Conservation (phyloP, 2,329 filamentous ascomycete species). For the Ophiostoma sp. region DNA sequence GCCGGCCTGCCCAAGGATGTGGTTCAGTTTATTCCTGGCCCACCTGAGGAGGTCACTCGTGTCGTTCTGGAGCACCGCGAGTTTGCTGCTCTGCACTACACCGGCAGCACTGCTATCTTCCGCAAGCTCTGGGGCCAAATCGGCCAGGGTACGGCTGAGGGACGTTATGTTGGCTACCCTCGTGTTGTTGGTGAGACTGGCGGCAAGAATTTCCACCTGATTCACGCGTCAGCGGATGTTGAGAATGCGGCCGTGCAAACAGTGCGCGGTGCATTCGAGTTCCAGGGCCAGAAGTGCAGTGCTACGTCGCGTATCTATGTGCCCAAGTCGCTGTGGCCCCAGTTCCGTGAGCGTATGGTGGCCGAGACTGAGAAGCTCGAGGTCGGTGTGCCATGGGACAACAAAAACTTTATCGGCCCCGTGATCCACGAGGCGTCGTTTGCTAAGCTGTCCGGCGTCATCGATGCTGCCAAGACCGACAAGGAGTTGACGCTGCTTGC, state of each 20-base stretch:
- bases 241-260: conserved; percentile 43
- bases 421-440: conserved; percentile 47
- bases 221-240: conserved; percentile 44
- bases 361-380: conserved; percentile 35
- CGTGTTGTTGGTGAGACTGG: conserved; percentile 47
- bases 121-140: conserved; percentile 82
- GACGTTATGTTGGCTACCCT: conserved; percentile 71
- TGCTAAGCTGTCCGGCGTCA: conserved; percentile 40
- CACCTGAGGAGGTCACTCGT: conserved; percentile 77
- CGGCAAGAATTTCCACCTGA: conserved; percentile 49
- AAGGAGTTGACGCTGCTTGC: conserved; percentile 39
- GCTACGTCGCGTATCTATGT: conserved; percentile 51
- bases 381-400: conserved; percentile 33
- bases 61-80: conserved; percentile 68
- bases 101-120: conserved; percentile 88
- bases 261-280: conserved; percentile 46
- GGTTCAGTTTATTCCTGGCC: conserved; percentile 88
- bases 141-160: conserved; percentile 71
- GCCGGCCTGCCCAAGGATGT: conserved; percentile 84
- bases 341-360: conserved; percentile 37
- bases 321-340: conserved; percentile 40
- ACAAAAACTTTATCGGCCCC: conserved; percentile 41
- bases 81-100: conserved; percentile 91
- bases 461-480: conserved; percentile 43
- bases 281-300: conserved; percentile 49